phyloP scores from a whole-genome alignment of 768 basidiomycete species.

The Antrodiella citrinella region DNA sequence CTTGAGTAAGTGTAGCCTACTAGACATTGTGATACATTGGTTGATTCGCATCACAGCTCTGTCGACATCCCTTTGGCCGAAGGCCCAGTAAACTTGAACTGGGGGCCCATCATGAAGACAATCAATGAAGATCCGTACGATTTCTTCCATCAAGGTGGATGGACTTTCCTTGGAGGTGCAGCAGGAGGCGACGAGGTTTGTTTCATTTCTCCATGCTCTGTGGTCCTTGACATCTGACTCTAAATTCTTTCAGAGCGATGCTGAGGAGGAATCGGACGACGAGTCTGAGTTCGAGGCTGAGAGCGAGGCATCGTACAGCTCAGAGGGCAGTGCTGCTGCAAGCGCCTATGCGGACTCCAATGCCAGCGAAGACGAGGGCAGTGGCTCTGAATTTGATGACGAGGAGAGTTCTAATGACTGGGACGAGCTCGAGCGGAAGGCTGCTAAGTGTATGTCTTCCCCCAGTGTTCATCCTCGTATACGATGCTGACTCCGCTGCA shows the following conservation, averaged over 20 bases:
- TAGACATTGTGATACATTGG: background rate
- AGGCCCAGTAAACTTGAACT: conserved; percentile 95
- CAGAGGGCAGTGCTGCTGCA: conserved; percentile 40
- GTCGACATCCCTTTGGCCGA: conserved; percentile 96
- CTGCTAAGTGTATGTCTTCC: conserved; percentile 64
- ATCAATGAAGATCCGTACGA: conserved; percentile 93
- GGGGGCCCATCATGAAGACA: conserved; percentile 98
- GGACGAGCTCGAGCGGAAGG: conserved; percentile 91
- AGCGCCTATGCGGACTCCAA: conserved; percentile 44
- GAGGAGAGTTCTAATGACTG: conserved; percentile 85
- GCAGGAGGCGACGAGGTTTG: conserved; percentile 58
- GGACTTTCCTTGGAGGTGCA: conserved; percentile 79
- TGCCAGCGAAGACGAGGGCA: conserved; percentile 50
- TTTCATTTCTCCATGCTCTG: background rate
- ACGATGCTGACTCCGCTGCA: too few relatives aligned
- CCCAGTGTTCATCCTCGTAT: too few relatives aligned
- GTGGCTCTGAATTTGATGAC: conserved; percentile 57
- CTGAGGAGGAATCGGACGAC: conserved; percentile 53
- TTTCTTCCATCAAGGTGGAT: conserved; percentile 96
- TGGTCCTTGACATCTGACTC: background rate
- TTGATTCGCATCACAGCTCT: conserved; percentile 53
- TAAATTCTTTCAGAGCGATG: conserved; percentile 37
- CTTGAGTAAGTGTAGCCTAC: conserved; percentile 65
- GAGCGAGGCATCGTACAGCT: conserved; percentile 32
- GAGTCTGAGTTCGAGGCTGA: conserved; percentile 63